Percentiles rank a stretch among this genome's conserved stretches.
Evolutionary conservation across 192 early-diverging fungal species (phyloP).

Genomic region (Geosiphon pyriformis): DNA sequence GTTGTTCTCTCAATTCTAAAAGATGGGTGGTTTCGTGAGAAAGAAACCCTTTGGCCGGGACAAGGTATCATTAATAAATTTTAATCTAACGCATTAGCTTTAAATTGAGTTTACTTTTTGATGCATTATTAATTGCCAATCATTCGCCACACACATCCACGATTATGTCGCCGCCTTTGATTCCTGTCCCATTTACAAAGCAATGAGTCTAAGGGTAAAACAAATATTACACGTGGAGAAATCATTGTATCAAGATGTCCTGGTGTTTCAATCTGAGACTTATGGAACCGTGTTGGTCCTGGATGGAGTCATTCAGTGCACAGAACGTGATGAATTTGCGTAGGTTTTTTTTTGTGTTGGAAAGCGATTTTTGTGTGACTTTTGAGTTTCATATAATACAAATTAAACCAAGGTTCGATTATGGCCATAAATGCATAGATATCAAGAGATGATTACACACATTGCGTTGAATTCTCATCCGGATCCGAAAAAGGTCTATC

Average conservation of each 20-base stretch:
- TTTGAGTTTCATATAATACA: slow-evolving; percentile 3
- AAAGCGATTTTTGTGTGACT: not conserved
- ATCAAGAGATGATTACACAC: slow-evolving; percentile 99
- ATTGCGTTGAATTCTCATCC: slow-evolving; percentile 91
- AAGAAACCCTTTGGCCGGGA: slow-evolving; percentile 93
- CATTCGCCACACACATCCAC: not conserved
- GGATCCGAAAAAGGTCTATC: slow-evolving; percentile 90
- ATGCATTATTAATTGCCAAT: not conserved
- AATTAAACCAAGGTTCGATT: too few species aligned
- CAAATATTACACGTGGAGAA: slow-evolving; percentile 94
- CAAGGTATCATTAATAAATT: slow-evolving; percentile 57
- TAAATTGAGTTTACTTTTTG: too few species aligned
- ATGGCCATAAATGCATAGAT: slow-evolving; percentile 42
- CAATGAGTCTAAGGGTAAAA: slow-evolving; percentile 91
- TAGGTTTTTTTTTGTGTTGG: slow-evolving; percentile 41
- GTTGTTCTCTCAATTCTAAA: too few species aligned
- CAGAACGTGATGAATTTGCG: slow-evolving; percentile 98
- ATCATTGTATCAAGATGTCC: slow-evolving; percentile 94
- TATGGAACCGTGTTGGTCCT: slow-evolving; percentile 97
- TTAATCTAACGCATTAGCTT: too few species aligned
- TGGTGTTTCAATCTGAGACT: slow-evolving; percentile 92
- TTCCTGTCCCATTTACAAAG: slow-evolving; percentile 44
- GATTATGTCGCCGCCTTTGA: not conserved
- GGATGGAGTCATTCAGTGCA: slow-evolving; percentile 96
- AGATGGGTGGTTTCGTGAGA: slow-evolving; percentile 98